Conservation (phyloP, 768 basidiomycete genomes). For the Pleurotus tuoliensis region DNA sequence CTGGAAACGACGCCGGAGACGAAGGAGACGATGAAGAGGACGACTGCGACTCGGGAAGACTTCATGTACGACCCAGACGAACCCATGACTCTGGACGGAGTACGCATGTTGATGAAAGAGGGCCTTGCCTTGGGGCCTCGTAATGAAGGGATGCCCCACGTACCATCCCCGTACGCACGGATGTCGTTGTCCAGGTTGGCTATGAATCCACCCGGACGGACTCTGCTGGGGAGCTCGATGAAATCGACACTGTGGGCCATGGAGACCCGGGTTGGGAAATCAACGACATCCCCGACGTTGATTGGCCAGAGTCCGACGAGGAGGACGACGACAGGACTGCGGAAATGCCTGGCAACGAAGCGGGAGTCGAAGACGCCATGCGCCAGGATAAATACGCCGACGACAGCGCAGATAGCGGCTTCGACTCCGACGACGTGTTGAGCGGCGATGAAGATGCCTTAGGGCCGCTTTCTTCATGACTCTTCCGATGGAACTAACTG, state of each 20-base stretch:
- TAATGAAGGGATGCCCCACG: too few species aligned
- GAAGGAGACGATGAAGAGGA: conserved; percentile 4
- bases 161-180: not conserved
- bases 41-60: not conserved
- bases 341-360: too few species aligned
- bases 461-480: too few species aligned
- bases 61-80: too few species aligned
- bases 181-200: not conserved
- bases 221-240: not conserved
- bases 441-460: conserved; percentile 10
- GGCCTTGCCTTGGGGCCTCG: too few species aligned
- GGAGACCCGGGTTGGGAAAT: conserved; percentile 8
- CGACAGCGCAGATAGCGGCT: conserved; percentile 7
- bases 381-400: conserved; percentile 6
- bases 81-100: too few species aligned
- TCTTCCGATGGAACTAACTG: too few species aligned
- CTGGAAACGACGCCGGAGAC: too few species aligned
- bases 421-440: conserved; percentile 9
- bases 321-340: conserved; percentile 1
- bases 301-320: not conserved
- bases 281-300: not conserved
- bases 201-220: not conserved
- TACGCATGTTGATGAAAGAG: too few species aligned
- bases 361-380: too few species aligned
- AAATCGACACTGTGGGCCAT: not conserved